Conservation (phyloP, 208 protist species). For the Balamuthia mandrillaris region DNA sequence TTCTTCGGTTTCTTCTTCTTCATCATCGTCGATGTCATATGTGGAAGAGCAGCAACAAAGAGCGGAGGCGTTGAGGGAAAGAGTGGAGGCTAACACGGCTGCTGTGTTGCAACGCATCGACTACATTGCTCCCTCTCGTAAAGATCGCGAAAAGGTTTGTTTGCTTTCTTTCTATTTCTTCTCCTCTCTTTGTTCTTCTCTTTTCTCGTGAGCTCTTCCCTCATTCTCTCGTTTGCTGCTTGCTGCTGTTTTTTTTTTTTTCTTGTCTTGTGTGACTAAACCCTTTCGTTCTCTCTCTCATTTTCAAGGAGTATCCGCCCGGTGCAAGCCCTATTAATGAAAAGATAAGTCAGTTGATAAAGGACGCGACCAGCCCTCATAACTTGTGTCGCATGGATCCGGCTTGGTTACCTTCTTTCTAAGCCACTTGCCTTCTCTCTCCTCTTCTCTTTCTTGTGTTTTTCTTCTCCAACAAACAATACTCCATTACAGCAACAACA, state of each 20-base stretch:
- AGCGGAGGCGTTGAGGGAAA: too few relatives aligned
- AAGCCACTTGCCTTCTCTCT: background rate
- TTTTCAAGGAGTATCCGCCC: background rate
- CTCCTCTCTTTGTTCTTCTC: background rate
- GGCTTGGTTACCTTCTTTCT: background rate
- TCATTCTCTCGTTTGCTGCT: background rate
- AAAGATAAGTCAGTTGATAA: background rate
- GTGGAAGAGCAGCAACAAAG: too few relatives aligned
- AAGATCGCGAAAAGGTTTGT: background rate
- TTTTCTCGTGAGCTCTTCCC: too few relatives aligned
- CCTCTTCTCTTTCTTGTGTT: background rate
- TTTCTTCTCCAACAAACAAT: too few relatives aligned
- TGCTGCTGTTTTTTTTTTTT: too few relatives aligned
- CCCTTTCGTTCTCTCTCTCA: background rate
- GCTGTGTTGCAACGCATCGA: too few relatives aligned
- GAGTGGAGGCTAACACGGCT: too few relatives aligned
- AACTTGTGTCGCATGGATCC: background rate
- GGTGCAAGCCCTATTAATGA: background rate
- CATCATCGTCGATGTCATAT: too few relatives aligned
- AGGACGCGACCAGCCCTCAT: background rate
- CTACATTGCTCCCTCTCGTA: background rate
- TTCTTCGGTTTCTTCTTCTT: too few relatives aligned
- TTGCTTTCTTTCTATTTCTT: background rate
- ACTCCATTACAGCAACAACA: too few relatives aligned
- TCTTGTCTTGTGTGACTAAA: background rate